Evolutionary conservation across 345 rosid species (phyloP), one percentile per base, ranked within the genome.

Genomic region (Combretum micranthum): DNA sequence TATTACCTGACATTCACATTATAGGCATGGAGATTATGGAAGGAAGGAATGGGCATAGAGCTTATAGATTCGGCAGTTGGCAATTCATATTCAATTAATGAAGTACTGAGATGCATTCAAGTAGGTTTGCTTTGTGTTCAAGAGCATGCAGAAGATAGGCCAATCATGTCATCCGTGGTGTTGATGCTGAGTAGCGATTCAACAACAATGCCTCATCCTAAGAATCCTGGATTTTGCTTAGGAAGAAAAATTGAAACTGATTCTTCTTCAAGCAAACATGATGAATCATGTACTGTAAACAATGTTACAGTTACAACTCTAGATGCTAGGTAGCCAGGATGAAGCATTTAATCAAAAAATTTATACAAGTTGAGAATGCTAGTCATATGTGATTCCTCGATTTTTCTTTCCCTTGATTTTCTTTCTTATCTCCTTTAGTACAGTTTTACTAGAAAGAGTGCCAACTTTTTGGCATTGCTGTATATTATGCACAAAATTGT

Each of bases 41-140:
- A 46, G 57, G 83, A 77, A 59, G 82, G 80, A 43, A 79, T 77
- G 6, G 86, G 64, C 13, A 12, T 76, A 61, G 92, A 82, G 42
- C 16, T 79, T 0, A 3, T 82, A 44, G 95, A 89, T 53, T 4
- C 75, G 4, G 55, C 74, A 19, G 58, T 66, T 15, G 74, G 63
- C 0, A 67, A 56, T 26, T 52, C 81, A 16, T 87, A 72, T 47
- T 62, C 72, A 4, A 51, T 59, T 22, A 39, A 66, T 12, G 89
- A 89, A 73, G 76, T 81, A 1, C 13, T 83, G 42, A 76, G 90
- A 70, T 90, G 97, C 69, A 64, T 85, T 47, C 87, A 90, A 13
- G 89, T 90, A 7, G 97, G 96, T 13, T 84, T 90, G 0, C 62
- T 90, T 19, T 87, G 97, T 32, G 96, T 90, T 39, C 90, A 87